Conservation (phyloP, 2,329 filamentous ascomycete species). For the Colletotrichum sp. region DNA sequence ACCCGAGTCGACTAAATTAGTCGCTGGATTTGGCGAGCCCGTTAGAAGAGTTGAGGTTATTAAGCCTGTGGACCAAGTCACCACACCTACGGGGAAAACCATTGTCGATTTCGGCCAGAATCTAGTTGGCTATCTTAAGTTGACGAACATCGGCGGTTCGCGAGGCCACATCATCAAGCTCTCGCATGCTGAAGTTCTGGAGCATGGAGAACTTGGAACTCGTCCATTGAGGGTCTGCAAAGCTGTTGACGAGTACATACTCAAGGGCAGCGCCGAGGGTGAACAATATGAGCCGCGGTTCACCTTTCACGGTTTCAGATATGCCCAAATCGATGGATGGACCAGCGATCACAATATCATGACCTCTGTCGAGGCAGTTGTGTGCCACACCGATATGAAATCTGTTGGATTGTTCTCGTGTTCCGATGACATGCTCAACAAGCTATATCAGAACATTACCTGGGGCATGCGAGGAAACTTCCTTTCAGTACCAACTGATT, state of each 20-base stretch:
- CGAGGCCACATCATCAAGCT: slow-evolving; percentile 33
- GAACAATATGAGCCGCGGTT: slow-evolving; percentile 47
- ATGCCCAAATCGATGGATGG: slow-evolving; percentile 48
- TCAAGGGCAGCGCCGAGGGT: slow-evolving; percentile 22
- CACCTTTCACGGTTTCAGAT: slow-evolving; percentile 58
- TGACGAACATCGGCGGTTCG: slow-evolving; percentile 23
- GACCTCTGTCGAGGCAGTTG: background rate
- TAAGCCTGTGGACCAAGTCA: slow-evolving; percentile 30
- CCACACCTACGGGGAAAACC: slow-evolving; percentile 37
- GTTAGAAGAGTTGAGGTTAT: slow-evolving; percentile 30
- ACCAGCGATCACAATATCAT: slow-evolving; percentile 27
- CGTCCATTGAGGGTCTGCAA: slow-evolving; percentile 41
- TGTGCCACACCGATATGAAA: slow-evolving; percentile 18
- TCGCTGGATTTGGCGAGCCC: slow-evolving; percentile 5
- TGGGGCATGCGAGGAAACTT: slow-evolving; percentile 19
- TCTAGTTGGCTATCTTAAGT: slow-evolving; percentile 40
- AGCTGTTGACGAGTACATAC: slow-evolving; percentile 37
- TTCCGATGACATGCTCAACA: slow-evolving; percentile 8
- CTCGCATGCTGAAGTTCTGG: slow-evolving; percentile 46
- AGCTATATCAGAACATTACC: slow-evolving; percentile 3
- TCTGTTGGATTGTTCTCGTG: background rate
- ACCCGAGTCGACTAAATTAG: background rate
- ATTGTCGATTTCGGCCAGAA: slow-evolving; percentile 51
- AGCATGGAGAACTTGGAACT: slow-evolving; percentile 43
- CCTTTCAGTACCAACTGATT: slow-evolving; percentile 17